Conservation (phyloP, 805 yeast genomes). For the Spathaspora hagerdaliae region DNA sequence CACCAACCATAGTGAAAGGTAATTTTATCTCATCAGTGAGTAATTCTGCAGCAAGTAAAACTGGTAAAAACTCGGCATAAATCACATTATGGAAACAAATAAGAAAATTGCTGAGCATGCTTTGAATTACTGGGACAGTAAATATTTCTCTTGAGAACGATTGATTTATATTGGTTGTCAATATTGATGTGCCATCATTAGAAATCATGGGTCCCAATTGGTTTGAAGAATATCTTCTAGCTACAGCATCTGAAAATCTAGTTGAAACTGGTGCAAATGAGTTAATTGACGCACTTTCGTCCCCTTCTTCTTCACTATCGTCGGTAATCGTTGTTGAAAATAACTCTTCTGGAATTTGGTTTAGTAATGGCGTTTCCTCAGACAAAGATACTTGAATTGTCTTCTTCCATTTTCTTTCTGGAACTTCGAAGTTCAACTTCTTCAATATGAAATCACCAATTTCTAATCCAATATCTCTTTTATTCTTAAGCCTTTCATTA, state of each 20-base stretch:
- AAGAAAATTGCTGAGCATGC: conserved; percentile 33
- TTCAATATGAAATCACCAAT: conserved; percentile 4
- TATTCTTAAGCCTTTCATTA: conserved; percentile 7
- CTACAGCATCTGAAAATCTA: background rate
- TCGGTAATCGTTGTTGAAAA: background rate
- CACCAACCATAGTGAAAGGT: conserved; percentile 48
- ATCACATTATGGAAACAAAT: conserved; percentile 45
- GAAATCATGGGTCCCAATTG: conserved; percentile 7
- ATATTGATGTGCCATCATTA: conserved; percentile 2
- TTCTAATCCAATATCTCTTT: conserved; percentile 14
- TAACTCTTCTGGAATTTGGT: background rate
- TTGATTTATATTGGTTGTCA: conserved; percentile 7
- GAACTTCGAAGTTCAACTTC: background rate
- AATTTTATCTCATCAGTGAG: conserved; percentile 25
- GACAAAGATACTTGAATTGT: background rate
- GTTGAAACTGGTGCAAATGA: background rate
- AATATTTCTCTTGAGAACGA: conserved; percentile 14
- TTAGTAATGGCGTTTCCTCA: background rate
- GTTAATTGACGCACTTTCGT: background rate
- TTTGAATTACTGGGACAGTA: conserved; percentile 21
- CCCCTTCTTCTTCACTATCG: background rate
- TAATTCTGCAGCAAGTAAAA: conserved; percentile 39
- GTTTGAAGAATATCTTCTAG: conserved; percentile 3
- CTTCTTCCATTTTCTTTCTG: conserved; percentile 2
- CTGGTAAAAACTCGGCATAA: conserved; percentile 52